Percentiles rank a stretch among this genome's conserved stretches.
phyloP scores from a whole-genome alignment of 2,329 filamentous ascomycete species.

The Drechslerella stenobrocha region DNA sequence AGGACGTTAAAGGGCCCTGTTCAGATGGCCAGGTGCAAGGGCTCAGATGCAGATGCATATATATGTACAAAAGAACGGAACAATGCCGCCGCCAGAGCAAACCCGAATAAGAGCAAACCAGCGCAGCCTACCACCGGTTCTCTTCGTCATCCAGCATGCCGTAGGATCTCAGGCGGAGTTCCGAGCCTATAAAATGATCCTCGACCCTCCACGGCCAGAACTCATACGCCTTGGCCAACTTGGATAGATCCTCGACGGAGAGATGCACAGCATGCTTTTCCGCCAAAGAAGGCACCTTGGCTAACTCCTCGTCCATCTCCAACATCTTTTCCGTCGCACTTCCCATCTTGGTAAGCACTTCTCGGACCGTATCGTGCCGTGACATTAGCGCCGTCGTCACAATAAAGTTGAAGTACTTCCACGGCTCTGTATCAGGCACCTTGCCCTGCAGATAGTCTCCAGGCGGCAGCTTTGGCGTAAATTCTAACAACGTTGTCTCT shows the following conservation, averaged over 20 bases:
- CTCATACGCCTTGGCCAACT: conserved; percentile 28
- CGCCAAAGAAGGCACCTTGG: conserved; percentile 15
- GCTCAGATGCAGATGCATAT: neutral
- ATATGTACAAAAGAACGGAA: neutral
- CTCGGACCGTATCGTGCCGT: conserved; percentile 14
- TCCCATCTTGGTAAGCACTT: conserved; percentile 31
- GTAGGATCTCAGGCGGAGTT: conserved; percentile 17
- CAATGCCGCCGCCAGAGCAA: too few species aligned
- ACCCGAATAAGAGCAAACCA: too few species aligned
- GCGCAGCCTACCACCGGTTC: conserved; percentile 2
- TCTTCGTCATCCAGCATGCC: conserved; percentile 38
- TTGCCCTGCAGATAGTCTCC: conserved; percentile 21
- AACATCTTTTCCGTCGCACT: conserved; percentile 30
- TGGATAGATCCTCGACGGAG: conserved; percentile 19
- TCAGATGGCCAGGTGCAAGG: neutral
- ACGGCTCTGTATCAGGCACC: conserved; percentile 28
- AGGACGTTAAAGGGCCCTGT: too few species aligned
- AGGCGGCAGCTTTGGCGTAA: conserved; percentile 23
- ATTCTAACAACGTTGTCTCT: conserved; percentile 21
- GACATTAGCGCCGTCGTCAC: conserved; percentile 30
- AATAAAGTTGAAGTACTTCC: conserved; percentile 40
- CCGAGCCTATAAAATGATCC: conserved; percentile 28
- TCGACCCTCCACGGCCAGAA: conserved; percentile 43
- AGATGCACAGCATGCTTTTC: conserved; percentile 28
- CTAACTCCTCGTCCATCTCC: conserved; percentile 25